These are phyloP conservation scores for Aciculosporium take DNA, from an alignment of 2,329 filamentous ascomycete species.

Conservation along the genomic window DNA sequence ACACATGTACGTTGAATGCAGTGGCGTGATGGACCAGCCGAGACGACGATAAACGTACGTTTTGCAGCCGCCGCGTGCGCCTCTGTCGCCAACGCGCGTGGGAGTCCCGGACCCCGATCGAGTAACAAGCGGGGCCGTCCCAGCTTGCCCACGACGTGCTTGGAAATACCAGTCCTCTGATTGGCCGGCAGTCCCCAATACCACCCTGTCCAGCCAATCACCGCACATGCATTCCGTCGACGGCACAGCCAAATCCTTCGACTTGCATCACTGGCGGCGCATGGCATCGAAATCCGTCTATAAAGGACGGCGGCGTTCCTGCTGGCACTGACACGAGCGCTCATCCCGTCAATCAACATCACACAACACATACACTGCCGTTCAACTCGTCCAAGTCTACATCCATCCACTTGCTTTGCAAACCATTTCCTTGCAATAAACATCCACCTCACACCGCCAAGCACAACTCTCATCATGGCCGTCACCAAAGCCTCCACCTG, in stretches of 20 bases:
- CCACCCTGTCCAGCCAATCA: background rate
- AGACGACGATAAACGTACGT: too few relatives aligned
- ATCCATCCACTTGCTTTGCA: too few relatives aligned
- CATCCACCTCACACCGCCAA: background rate
- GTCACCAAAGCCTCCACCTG: conserved; percentile 33
- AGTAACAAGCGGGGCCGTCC: too few relatives aligned
- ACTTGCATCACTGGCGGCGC: background rate
- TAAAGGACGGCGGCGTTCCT: background rate
- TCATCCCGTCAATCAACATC: background rate
- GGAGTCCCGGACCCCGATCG: too few relatives aligned
- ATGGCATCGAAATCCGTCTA: background rate
- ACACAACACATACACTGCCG: background rate
- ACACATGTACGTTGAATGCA: too few relatives aligned
- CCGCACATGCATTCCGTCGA: background rate
- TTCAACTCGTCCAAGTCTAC: background rate
- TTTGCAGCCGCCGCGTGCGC: too few relatives aligned
- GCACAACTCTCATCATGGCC: conserved; percentile 16
- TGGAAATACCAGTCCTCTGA: background rate
- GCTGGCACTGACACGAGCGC: background rate
- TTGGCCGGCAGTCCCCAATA: background rate
- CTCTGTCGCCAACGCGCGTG: too few relatives aligned
- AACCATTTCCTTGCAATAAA: too few relatives aligned
- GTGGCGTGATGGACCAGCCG: too few relatives aligned
- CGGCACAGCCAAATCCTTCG: background rate
- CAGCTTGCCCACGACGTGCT: background rate